These are phyloP conservation scores for Podospora pseudocomata DNA, from an alignment of 495 filamentous ascomycete species.

Conservation along the genomic window DNA sequence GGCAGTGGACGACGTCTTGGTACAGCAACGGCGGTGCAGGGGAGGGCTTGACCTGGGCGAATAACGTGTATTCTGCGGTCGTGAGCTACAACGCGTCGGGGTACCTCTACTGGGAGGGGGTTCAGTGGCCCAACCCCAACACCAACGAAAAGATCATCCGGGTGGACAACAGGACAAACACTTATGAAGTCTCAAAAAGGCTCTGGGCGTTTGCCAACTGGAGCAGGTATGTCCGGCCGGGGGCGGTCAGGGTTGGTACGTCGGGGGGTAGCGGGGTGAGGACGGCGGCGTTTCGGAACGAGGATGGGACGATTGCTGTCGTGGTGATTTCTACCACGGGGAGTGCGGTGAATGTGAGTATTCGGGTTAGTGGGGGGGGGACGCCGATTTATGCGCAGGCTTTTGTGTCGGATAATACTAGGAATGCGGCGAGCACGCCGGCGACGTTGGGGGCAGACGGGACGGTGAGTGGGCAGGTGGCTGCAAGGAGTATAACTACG, in stretches of 20 bases:
- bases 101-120: constrained; percentile 54
- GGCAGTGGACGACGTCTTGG: constrained; percentile 46
- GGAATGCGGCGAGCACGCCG: constrained; percentile 31
- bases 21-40: constrained; percentile 43
- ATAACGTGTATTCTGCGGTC: constrained; percentile 48
- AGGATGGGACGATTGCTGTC: constrained; percentile 46
- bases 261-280: constrained; percentile 32
- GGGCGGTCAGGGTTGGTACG: constrained; percentile 42
- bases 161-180: constrained; percentile 38
- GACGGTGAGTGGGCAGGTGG: constrained; percentile 35
- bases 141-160: constrained; percentile 48
- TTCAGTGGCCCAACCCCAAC: constrained; percentile 45
- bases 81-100: constrained; percentile 43
- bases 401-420: constrained; percentile 38
- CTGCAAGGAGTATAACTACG: constrained; percentile 36
- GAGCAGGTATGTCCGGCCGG: constrained; percentile 47
- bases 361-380: constrained; percentile 28
- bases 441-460: constrained; percentile 32
- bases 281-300: constrained; percentile 50
- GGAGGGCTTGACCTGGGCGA: constrained; percentile 57
- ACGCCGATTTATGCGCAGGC: constrained; percentile 28
- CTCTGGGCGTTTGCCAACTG: constrained; percentile 56
- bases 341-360: constrained; percentile 26
- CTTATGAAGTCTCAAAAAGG: constrained; percentile 41
- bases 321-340: constrained; percentile 47